Evolutionary conservation across 2,329 filamentous ascomycete genomes (phyloP).

Genomic region (Myriosclerotinia duriaeana): DNA sequence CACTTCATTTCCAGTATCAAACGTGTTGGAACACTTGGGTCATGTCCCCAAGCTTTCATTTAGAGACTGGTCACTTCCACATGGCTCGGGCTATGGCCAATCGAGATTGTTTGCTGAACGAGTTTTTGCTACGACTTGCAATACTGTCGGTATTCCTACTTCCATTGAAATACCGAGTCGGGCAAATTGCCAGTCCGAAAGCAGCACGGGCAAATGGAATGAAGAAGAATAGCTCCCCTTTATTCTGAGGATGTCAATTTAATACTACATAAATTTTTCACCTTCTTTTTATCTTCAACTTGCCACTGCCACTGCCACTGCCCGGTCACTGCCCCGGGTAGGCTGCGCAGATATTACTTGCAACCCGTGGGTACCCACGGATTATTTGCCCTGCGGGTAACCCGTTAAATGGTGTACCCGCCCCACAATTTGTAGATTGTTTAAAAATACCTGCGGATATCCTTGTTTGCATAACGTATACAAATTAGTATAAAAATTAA

Average conservation of each 20-base stretch:
- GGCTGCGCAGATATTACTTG: too few species aligned
- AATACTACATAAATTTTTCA: neutral
- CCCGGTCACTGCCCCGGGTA: too few species aligned
- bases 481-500: too few species aligned
- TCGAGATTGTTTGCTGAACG: slow-evolving; percentile 37
- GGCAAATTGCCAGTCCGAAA: slow-evolving; percentile 47
- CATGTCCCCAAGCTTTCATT: slow-evolving; percentile 44
- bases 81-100: slow-evolving; percentile 33
- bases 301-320: too few species aligned
- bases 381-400: too few species aligned
- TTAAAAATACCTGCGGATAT: too few species aligned
- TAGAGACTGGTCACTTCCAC: slow-evolving; percentile 30
- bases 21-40: neutral
- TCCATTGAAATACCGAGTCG: slow-evolving; percentile 47
- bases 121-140: slow-evolving; percentile 45
- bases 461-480: too few species aligned
- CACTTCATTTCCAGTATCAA: slow-evolving; percentile 38
- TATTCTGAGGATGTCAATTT: neutral
- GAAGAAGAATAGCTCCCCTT: slow-evolving; percentile 9
- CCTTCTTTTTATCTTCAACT: too few species aligned
- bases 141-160: slow-evolving; percentile 42
- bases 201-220: slow-evolving; percentile 9
- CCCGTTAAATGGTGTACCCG: too few species aligned
- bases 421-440: too few species aligned
- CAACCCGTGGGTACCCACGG: too few species aligned